Evolutionary conservation across 1,284 basidiomycete species (phyloP).

Genomic region (Naganishia cerealis): DNA sequence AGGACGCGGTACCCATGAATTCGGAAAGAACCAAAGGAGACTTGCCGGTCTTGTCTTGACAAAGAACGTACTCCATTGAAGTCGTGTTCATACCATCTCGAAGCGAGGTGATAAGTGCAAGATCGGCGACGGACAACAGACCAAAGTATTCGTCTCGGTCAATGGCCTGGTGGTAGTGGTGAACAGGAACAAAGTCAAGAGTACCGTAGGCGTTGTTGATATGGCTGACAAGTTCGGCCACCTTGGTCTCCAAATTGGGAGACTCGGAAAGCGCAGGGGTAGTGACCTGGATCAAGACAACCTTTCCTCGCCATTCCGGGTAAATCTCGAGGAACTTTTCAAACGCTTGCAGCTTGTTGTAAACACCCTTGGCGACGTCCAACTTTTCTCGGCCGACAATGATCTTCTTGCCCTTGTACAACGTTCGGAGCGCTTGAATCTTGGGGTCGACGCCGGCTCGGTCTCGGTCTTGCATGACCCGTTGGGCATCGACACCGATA

Average conservation of each 20-base stretch:
- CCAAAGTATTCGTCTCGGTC: slow-evolving; percentile 99
- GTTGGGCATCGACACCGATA: slow-evolving; percentile 93
- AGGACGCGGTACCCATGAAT: slow-evolving; percentile 82
- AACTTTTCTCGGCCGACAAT: slow-evolving; percentile 98
- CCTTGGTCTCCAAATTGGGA: slow-evolving; percentile 87
- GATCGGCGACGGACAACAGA: slow-evolving; percentile 87
- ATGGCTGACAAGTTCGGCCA: slow-evolving; percentile 90
- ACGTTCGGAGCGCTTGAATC: slow-evolving; percentile 73
- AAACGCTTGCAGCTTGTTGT: slow-evolving; percentile 96
- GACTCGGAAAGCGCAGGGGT: slow-evolving; percentile 92
- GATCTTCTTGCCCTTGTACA: slow-evolving; percentile 98
- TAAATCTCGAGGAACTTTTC: slow-evolving; percentile 90
- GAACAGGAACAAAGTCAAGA: slow-evolving; percentile 95
- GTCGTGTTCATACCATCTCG: slow-evolving; percentile 99
- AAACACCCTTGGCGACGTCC: slow-evolving; percentile 94
- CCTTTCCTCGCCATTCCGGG: slow-evolving; percentile 92
- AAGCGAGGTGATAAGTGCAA: slow-evolving; percentile 92
- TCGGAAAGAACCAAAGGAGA: slow-evolving; percentile 89
- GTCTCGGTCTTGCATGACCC: slow-evolving; percentile 77
- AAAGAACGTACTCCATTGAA: slow-evolving; percentile 95
- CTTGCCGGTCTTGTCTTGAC: slow-evolving; percentile 74
- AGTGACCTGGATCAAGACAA: slow-evolving; percentile 75
- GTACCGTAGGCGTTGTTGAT: slow-evolving; percentile 97
- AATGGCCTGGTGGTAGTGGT: slow-evolving; percentile 97
- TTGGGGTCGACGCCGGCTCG: slow-evolving; percentile 84